Percentiles rank a stretch among this genome's conserved stretches.
Conservation (phyloP, 768 basidiomycete genomes). For the Pisolithus orientalis region DNA sequence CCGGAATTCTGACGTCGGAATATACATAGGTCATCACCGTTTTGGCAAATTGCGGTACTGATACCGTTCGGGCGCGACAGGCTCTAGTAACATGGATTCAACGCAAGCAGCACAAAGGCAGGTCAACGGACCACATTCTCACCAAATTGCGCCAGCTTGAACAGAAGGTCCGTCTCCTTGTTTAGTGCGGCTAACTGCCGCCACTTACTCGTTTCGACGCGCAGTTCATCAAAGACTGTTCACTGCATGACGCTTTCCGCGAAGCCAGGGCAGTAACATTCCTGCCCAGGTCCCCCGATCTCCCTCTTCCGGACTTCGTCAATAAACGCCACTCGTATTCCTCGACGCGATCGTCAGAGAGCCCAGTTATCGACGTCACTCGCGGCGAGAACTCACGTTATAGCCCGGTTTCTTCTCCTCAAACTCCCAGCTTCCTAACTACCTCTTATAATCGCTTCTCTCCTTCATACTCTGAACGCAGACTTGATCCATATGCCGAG, state of each 20-base stretch:
- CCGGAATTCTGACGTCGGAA: neutral
- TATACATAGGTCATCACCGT: slow-evolving; percentile 23
- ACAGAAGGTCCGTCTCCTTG: slow-evolving; percentile 16
- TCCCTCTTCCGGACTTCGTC: slow-evolving; percentile 16
- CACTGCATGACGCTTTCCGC: slow-evolving; percentile 25
- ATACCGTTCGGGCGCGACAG: slow-evolving; percentile 19
- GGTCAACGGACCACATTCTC: slow-evolving; percentile 26
- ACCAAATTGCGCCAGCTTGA: slow-evolving; percentile 22
- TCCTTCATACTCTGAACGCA: slow-evolving; percentile 2
- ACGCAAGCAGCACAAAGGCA: slow-evolving; percentile 23
- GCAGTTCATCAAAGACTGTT: slow-evolving; percentile 26
- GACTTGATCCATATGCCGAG: neutral
- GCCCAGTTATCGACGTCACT: neutral
- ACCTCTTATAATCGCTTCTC: slow-evolving; percentile 1
- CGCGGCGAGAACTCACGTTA: neutral
- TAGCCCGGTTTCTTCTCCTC: neutral
- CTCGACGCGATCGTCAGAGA: neutral
- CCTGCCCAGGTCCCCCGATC: slow-evolving; percentile 19
- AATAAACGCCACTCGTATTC: neutral
- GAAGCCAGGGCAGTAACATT: slow-evolving; percentile 26
- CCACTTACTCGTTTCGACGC: neutral
- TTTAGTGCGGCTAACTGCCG: neutral
- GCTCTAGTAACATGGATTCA: slow-evolving; percentile 26
- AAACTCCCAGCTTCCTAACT: neutral
- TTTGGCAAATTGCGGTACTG: slow-evolving; percentile 27